These are phyloP conservation scores for Bombardia bombarda DNA, from an alignment of 495 filamentous ascomycete genomes.

Conservation along the genomic window DNA sequence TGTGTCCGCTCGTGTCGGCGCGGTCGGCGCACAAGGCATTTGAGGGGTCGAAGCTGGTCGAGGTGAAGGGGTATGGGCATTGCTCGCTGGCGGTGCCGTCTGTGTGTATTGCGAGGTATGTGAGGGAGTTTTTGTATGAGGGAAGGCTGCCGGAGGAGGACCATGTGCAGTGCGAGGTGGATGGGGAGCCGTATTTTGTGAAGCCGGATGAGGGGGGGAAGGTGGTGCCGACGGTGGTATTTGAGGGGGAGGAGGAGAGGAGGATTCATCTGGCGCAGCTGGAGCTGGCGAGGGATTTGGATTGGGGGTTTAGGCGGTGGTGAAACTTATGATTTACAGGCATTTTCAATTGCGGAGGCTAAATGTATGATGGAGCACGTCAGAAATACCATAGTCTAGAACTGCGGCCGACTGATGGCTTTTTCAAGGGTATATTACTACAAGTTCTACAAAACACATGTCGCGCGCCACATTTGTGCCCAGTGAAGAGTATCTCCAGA, in stretches of 20 bases:
- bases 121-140: conserved; percentile 30
- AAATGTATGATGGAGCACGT: too few relatives aligned
- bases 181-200: conserved; percentile 24
- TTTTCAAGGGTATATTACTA: too few relatives aligned
- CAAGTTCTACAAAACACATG: too few relatives aligned
- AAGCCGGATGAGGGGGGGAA: conserved; percentile 13
- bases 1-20: conserved; percentile 35
- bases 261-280: conserved; percentile 22
- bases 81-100: conserved; percentile 35
- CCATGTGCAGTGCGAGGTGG: conserved; percentile 24
- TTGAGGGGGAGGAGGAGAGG: conserved; percentile 14
- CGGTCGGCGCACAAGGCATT: conserved; percentile 30
- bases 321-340: not conserved
- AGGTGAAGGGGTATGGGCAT: conserved; percentile 38
- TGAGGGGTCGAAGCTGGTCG: conserved; percentile 29
- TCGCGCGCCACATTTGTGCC: too few relatives aligned
- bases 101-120: conserved; percentile 24
- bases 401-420: too few relatives aligned
- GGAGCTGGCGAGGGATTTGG: conserved; percentile 18
- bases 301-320: conserved; percentile 7
- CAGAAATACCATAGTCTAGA: too few relatives aligned
- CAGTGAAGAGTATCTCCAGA: too few relatives aligned
- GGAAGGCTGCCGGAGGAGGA: conserved; percentile 28
- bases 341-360: too few relatives aligned
- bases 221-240: conserved; percentile 1